Base-by-base conservation (phyloP, 2,329 filamentous ascomycete species). In the Eurotiales sp. region DNA sequence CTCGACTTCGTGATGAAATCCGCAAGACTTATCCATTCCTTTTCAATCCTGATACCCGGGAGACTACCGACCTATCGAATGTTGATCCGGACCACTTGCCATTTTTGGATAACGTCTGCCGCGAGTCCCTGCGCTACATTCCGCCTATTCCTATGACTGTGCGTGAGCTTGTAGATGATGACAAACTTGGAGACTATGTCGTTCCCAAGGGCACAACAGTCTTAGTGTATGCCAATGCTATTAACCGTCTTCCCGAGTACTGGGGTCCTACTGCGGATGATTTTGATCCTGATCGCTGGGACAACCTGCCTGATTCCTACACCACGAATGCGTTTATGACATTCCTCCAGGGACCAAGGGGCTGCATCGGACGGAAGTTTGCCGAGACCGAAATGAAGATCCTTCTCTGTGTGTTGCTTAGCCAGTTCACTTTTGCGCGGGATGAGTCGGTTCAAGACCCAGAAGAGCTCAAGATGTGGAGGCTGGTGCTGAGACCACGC, bases 401-500 rank as follows among this genome's bases (percentile, higher is more conserved):
- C 42, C 51, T 68, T 14, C 51, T 67, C 8, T 68, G 65, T 49
- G 64, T 62, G 29, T 52, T 68, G 53, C 56, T 70, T 43, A 67
- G 64, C 51, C 59, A 61, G 59, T 70, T 63, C 57, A 54, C 46
- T 2, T 70, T 70, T 55, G 64, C 63, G 55, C 65, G 64, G 14
- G 71, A 76, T 52, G 53, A 58, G 27, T 58, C 55, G 23, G 63
- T 68, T 6, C 61, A 64, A 3, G 68, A 76, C 56, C 74, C 73
- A 8, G 74, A 76, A 60, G 63, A 67, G 12, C 68, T 71, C 65
- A 77, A 77, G 65, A 76, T 76, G 73, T 76, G 74, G 74, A 65
- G 72, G 30, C 56, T 76, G 40, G 73, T 76, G 14, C 56, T 77
- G 58, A 61, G 73, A 49, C 74, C 74, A 2, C 71, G 68, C 61